Conservation (phyloP, 2,329 filamentous ascomycete genomes). For the Trichoderma citrinoviride region DNA sequence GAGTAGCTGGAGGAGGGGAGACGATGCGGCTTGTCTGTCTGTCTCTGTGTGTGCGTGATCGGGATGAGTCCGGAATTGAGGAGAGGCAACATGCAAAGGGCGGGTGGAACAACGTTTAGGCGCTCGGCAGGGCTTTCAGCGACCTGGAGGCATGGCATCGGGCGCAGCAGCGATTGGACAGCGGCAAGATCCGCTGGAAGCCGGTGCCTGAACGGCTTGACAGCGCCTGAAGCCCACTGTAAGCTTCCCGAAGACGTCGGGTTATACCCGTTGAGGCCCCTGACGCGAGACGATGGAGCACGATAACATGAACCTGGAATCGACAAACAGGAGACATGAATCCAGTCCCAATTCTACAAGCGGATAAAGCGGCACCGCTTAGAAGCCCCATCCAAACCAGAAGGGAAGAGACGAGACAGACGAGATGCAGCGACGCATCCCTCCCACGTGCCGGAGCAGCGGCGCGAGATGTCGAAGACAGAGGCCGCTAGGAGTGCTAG, state of each 20-base stretch:
- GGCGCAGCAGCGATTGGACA: slow-evolving; percentile 9
- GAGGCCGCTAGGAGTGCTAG: no score
- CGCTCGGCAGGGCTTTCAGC: neutral
- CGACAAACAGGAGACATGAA: neutral
- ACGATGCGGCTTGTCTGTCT: neutral
- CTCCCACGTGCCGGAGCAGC: no score
- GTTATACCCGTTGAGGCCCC: neutral
- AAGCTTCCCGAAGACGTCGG: no score
- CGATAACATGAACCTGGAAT: no score
- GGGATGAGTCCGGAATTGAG: neutral
- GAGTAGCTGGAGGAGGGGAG: neutral
- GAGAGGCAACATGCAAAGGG: neutral
- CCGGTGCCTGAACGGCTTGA: neutral
- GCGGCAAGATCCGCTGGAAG: slow-evolving; percentile 1
- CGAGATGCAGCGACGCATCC: no score
- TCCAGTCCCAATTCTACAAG: no score
- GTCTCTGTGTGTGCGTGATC: neutral
- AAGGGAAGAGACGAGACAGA: no score
- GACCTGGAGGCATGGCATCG: slow-evolving; percentile 1
- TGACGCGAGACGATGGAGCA: no score
- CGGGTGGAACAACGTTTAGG: slow-evolving; percentile 14
- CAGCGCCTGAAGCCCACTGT: neutral
- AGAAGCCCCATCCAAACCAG: no score
- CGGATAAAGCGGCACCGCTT: no score
- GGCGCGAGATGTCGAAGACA: no score